Conservation (phyloP, 345 rosid genomes). For the Eucalyptus pauciflora region DNA sequence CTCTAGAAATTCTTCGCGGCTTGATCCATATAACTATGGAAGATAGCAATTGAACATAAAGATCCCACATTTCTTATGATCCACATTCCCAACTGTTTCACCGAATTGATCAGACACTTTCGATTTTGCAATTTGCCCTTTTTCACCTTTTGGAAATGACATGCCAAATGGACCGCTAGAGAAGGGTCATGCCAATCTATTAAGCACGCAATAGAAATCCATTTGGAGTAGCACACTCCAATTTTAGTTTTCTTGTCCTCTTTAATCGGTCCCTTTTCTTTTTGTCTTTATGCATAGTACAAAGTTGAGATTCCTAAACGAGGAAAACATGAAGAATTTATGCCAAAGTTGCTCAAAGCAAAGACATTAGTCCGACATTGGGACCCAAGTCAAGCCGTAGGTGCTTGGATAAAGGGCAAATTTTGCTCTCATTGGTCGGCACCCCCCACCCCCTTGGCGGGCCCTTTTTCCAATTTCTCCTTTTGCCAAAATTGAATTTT, state of each 20-base stretch:
- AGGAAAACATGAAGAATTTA: neutral
- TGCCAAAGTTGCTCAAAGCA: neutral
- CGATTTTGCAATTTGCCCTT: neutral
- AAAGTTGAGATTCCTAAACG: neutral
- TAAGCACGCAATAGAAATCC: neutral
- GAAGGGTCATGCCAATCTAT: neutral
- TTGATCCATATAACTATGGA: neutral
- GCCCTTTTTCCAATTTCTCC: neutral
- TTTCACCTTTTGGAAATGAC: neutral
- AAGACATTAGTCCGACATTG: neutral
- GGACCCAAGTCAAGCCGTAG: neutral
- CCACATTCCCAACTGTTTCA: rapidly evolving
- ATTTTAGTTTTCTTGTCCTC: neutral
- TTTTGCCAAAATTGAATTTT: neutral
- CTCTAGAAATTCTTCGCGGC: neutral
- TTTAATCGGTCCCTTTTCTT: neutral
- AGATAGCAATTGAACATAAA: neutral
- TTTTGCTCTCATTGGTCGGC: neutral
- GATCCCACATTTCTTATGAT: neutral
- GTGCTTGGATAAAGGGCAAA: neutral
- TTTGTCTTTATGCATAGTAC: neutral
- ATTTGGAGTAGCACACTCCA: neutral
- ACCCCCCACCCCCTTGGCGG: neutral
- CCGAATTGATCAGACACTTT: rapidly evolving
- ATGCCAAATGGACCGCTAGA: neutral